Evolutionary conservation across 2,329 filamentous ascomycete species (phyloP), one percentile per base, ranked within the genome.

Genomic region (Sclerotinia glacialis): DNA sequence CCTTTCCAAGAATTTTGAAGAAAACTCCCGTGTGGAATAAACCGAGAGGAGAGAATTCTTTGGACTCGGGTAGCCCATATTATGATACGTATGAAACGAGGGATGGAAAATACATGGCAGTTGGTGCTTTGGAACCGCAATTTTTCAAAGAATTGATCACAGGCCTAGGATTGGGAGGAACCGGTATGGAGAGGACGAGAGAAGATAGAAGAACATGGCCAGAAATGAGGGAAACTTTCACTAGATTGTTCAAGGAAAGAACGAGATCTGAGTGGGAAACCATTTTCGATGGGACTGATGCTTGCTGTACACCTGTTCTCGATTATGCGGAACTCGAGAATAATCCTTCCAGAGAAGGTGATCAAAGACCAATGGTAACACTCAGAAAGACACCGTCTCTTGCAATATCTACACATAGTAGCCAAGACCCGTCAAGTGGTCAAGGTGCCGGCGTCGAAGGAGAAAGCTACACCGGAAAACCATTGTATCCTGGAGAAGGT

Each of bases 81-180:
- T 98, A 98, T 77, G 90, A 91, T 71, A 93, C 90, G 0, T 98
- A 97, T 78, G 88, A 90, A 80, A 96, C 92, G 6, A 85, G 83
- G 67, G 93, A 97, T 76, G 84, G 89, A 1, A 83, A 83, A 69
- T 95, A 88, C 76, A 89, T 97, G 82, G 90, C 93, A 14, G 90
- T 97, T n/a, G 94, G 94, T 1, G 91, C 93, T 16, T 79, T 98
- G 34, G 94, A 98, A 80, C 91, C 91, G 64, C 89, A 91, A 68
- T 98, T 98, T 79, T 97, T 91, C 76, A 80, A 78, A 3, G 83
- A 79, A 1, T 79, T 98, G 64, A 71, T 96, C 11, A 81, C 83
- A 67, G 89, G 91, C 0, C 78, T 97, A 50, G 84, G 82, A 0
- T 79, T 97, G 14, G 78, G 77, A 6, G 78, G 79, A 37, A 79